Percentiles rank a stretch among this genome's conserved stretches.
Evolutionary conservation across 345 rosid genomes (phyloP).

Genomic region (Rhodomyrtus tomentosa): DNA sequence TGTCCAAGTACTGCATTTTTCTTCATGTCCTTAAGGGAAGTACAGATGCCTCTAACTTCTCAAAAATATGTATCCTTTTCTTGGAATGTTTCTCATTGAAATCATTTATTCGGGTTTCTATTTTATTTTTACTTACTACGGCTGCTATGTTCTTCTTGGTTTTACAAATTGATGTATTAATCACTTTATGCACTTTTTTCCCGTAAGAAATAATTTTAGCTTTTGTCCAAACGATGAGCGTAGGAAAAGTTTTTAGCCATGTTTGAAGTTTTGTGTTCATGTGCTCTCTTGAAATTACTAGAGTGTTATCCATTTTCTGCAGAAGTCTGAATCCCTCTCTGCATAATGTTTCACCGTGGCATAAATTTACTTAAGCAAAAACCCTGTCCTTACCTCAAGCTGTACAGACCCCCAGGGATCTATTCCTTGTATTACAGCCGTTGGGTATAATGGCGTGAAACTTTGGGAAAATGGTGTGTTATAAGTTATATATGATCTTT

Average conservation of each 20-base stretch:
- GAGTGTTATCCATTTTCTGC: background rate
- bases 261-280: background rate
- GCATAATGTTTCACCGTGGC: background rate
- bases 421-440: conserved; percentile 66
- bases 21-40: conserved; percentile 53
- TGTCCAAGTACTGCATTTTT: conserved; percentile 67
- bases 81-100: background rate
- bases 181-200: background rate
- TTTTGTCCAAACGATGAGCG: background rate
- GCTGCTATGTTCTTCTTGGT: background rate
- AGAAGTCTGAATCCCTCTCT: background rate
- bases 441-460: conserved; percentile 76
- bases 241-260: background rate
- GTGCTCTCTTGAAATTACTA: background rate
- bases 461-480: conserved; percentile 68
- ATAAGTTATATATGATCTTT: background rate
- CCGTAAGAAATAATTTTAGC: background rate
- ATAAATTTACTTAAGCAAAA: background rate
- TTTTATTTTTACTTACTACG: background rate
- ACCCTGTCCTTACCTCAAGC: conserved; percentile 47
- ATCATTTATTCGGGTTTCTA: background rate
- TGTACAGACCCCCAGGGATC: conserved; percentile 58
- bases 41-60: conserved; percentile 53
- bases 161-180: background rate
- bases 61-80: conserved; percentile 80